Percentiles rank a stretch among this genome's conserved stretches.
Evolutionary conservation across 768 basidiomycete genomes (phyloP).

Genomic region (Boletus insuetus): DNA sequence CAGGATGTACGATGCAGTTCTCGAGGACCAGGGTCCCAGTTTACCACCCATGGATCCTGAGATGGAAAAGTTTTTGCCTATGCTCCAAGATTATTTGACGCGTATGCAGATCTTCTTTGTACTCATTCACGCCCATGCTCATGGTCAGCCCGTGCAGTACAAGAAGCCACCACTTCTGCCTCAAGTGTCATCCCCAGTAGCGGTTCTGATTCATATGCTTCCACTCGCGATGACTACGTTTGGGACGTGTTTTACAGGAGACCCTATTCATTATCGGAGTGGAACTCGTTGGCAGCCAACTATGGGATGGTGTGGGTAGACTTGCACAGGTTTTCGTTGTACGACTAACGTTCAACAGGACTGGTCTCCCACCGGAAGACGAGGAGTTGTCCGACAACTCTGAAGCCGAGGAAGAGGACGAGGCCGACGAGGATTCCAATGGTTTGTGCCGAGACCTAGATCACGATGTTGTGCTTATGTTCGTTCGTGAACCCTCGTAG

Average conservation of each 20-base stretch:
- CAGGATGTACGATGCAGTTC: conserved; percentile 74
- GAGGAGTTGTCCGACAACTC: conserved; percentile 56
- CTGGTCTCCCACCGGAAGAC: conserved; percentile 61
- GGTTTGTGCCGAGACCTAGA: conserved; percentile 39
- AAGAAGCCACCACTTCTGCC: conserved; percentile 18
- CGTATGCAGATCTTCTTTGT: conserved; percentile 36
- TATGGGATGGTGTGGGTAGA: conserved; percentile 61
- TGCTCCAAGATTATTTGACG: conserved; percentile 73
- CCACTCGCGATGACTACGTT: conserved; percentile 60
- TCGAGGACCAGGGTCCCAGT: conserved; percentile 32
- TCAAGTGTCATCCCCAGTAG: conserved; percentile 1
- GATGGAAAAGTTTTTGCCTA: conserved; percentile 73
- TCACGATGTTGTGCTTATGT: neutral
- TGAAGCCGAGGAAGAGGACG: conserved; percentile 66
- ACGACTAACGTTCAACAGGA: conserved; percentile 36
- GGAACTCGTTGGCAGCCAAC: conserved; percentile 53
- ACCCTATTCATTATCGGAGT: conserved; percentile 56
- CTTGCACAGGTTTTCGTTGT: neutral
- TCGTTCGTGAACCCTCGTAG: conserved; percentile 33
- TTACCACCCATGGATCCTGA: conserved; percentile 47
- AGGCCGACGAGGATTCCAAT: conserved; percentile 84
- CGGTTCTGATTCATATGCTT: neutral
- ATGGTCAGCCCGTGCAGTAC: conserved; percentile 19
- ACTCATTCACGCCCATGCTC: neutral
- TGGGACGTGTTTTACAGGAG: conserved; percentile 84